Evolutionary conservation across 2,329 filamentous ascomycete species (phyloP), one percentile per base, ranked within the genome.

Genomic region (Xylaria sp.): DNA sequence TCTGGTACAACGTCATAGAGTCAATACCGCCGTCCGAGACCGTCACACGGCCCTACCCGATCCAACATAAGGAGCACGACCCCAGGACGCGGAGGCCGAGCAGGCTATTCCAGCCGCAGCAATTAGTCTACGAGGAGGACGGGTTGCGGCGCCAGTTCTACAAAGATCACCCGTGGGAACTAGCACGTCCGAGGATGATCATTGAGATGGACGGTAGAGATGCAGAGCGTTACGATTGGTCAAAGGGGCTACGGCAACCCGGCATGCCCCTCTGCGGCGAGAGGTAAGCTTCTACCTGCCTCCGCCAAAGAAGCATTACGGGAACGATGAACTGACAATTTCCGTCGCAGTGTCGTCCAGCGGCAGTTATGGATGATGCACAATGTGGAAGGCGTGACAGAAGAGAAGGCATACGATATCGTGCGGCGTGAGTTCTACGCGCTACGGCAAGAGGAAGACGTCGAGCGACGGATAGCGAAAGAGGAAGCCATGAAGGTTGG

Each of bases 101-200:
- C 80, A 89, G 90, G 73, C 83, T 97, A 74, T 98, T 94, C 84
- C 89, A 90, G 74, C 96, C 96, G 1, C 87, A 94, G 72, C 82
- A 84, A 66, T 90, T 99, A 71, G 83, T 82, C 62, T 97, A 96
- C 78, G 88, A 91, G 68, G 96, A 99, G 80, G 96, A 99, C 81
- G 81, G 83, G 68, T 84, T 99, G 76, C 90, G 96, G 71, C 85
- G 82, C 73, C 88, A 90, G 32, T 99, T 98, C 83, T 99, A 93
- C 83, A 89, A 86, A 76, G 95, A 99, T 80, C 96, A 99, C 79
- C 96, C 96, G 5, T 99, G 96, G 96, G 96, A 99, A 81, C 83
- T 99, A 77, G 96, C 96, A 20, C 87, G 95, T 70, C 96, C 96
- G 63, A 87, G 93, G 73, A 85, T 97, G 66, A 84, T 99, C 55